Evolutionary conservation across 208 protist species (phyloP), one percentile per base, ranked within the genome.

Genomic region (Acanthamoeba rhysodes): DNA sequence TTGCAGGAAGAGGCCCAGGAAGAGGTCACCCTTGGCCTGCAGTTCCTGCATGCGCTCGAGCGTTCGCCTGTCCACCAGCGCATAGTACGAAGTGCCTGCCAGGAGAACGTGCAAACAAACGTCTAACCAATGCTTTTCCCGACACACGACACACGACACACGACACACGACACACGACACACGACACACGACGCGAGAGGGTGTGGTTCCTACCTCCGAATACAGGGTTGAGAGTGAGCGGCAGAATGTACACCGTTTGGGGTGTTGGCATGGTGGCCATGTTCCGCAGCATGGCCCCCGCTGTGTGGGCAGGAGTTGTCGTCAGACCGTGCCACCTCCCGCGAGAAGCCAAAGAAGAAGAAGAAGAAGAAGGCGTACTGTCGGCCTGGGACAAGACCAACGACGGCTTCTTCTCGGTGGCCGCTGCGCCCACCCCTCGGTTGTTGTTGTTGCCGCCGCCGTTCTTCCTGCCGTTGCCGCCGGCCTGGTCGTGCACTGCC

Each of bases 1-100:
- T 24, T 68, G 55, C 18, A 92, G 87, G 62, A 92, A 92, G 87
- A 92, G 87, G 24, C 87, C 87, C 20, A 92, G 24, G 45, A 92
- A 92, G 32, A 76, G 87, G 34, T 68, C 27, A 1, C 87, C 87
- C 29, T 74, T 76, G 24, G 62, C 37, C 22, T 76, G 55, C 7
- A 92, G 55, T 2, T 92, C 62, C 22, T 92, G 87, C 87, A 92
- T 34, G 20, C 87, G 87, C 18, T 41, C n/a, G 24, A 76, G 37
- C 27, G 62, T 76, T 24, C 66, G 66, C 37, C 87, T 10, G 62
- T 92, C 87, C 14, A 92, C 87, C n/a, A 92, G 32, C 14, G 87
- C 87, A 53, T 68, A 76, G 87, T 76, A 92, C 7, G 55, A 76
- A 37, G 64, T 92, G 62, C 87, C 87, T 92, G 22, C 16, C n/a